These are phyloP conservation scores for Cryptococcus hybrid DNA, from an alignment of 1,284 basidiomycete genomes.

Conservation along the genomic window DNA sequence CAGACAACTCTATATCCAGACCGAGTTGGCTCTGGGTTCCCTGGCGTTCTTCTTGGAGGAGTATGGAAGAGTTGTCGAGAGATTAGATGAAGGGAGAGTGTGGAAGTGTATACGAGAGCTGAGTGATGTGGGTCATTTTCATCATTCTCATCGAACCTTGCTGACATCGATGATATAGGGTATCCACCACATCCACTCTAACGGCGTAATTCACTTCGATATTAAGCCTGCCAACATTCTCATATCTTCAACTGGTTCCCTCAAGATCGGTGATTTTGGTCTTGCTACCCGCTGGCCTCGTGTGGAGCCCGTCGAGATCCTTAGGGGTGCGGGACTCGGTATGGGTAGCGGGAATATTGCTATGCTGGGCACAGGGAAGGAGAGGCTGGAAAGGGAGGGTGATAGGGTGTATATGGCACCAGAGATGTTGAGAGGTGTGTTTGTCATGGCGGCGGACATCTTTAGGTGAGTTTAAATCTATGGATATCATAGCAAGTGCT, in stretches of 20 bases:
- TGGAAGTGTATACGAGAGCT: conserved; percentile 98
- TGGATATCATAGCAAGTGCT: background rate
- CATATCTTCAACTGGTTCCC: conserved; percentile 79
- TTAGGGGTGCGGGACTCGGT: conserved; percentile 48
- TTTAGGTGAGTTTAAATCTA: conserved; percentile 69
- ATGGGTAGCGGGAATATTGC: conserved; percentile 23
- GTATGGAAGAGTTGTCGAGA: conserved; percentile 79
- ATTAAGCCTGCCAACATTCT: conserved; percentile 98
- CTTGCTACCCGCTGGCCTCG: conserved; percentile 87
- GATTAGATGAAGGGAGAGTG: conserved; percentile 86
- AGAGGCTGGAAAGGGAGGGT: conserved; percentile 82
- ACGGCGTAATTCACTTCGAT: conserved; percentile 91
- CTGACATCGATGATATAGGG: conserved; percentile 57
- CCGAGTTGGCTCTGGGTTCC: conserved; percentile 93
- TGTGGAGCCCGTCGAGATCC: conserved; percentile 42
- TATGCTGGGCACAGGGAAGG: conserved; percentile 24
- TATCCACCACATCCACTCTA: conserved; percentile 82
- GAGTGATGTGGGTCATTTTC: conserved; percentile 64
- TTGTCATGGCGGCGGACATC: conserved; percentile 92
- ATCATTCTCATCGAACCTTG: conserved; percentile 4
- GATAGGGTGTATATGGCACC: conserved; percentile 99
- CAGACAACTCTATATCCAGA: conserved; percentile 85
- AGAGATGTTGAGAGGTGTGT: conserved; percentile 87
- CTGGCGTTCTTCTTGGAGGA: conserved; percentile 89
- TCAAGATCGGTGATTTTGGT: conserved; percentile 99